Evolutionary conservation across 345 rosid species (phyloP).

Genomic region (Arabidopsis arenosa): DNA sequence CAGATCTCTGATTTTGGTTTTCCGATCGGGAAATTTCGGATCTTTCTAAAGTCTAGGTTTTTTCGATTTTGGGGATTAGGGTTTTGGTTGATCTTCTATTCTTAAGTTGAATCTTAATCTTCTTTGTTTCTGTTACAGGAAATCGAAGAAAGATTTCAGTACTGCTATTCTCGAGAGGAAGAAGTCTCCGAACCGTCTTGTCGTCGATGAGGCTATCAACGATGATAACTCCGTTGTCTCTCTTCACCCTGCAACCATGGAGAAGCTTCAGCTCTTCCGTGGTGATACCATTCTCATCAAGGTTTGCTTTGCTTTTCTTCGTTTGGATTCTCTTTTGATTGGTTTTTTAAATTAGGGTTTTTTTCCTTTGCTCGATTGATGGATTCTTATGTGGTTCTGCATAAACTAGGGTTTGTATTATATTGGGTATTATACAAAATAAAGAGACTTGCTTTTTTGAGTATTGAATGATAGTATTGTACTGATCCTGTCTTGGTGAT

Average conservation of each 20-base stretch:
- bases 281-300: conserved; percentile 94
- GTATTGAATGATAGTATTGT: not conserved
- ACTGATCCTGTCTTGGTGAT: not conserved
- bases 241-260: conserved; percentile 95
- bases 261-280: conserved; percentile 98
- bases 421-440: not conserved
- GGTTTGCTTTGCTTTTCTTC: conserved; percentile 49
- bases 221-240: conserved; percentile 95
- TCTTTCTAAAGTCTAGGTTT: conserved; percentile 25
- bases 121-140: conserved; percentile 48
- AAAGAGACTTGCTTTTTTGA: conserved; percentile 5
- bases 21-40: not conserved
- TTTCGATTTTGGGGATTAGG: conserved; percentile 26
- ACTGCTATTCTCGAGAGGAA: conserved; percentile 95
- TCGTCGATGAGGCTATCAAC: conserved; percentile 90
- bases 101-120: not conserved
- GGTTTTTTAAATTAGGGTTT: too few relatives aligned
- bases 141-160: conserved; percentile 88
- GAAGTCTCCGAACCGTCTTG: conserved; percentile 88
- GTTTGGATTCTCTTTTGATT: conserved; percentile 6
- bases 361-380: not conserved
- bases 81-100: conserved; percentile 26
- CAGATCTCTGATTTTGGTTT: conserved; percentile 52
- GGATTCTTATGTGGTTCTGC: conserved; percentile 9
- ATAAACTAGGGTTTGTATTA: conserved; percentile 14